These are phyloP conservation scores for Backusella circina DNA, from an alignment of 192 early-diverging fungal genomes.

Conservation along the genomic window DNA sequence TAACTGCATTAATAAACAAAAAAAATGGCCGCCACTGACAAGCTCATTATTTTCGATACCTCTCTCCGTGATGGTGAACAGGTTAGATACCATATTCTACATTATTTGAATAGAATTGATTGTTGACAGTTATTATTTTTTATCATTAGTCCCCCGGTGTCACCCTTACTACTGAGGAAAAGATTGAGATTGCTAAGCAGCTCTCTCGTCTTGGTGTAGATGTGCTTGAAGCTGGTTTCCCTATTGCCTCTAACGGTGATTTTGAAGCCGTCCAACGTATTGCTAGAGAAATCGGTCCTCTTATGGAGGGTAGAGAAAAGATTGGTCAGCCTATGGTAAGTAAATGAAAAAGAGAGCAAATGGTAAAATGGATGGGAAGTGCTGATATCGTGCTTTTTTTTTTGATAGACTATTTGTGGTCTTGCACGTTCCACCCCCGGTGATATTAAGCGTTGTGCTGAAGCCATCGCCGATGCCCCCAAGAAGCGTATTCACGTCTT, in stretches of 20 bases:
- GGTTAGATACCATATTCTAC: slow-evolving; percentile 40
- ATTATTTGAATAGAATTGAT: neutral
- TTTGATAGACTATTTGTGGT: slow-evolving; percentile 70
- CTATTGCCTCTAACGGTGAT: slow-evolving; percentile 90
- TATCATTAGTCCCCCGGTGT: slow-evolving; percentile 85
- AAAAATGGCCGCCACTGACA: slow-evolving; percentile 36
- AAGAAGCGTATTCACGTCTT: slow-evolving; percentile 90
- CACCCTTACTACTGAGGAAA: slow-evolving; percentile 88
- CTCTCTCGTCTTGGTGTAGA: slow-evolving; percentile 93
- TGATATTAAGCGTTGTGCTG: slow-evolving; percentile 87
- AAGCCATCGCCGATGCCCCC: slow-evolving; percentile 86
- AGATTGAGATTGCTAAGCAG: slow-evolving; percentile 91
- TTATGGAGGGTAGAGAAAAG: slow-evolving; percentile 76
- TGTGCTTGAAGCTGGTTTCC: slow-evolving; percentile 95
- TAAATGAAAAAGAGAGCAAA: neutral
- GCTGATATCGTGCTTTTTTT: neutral
- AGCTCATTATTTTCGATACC: slow-evolving; percentile 94
- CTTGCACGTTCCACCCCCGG: slow-evolving; percentile 80
- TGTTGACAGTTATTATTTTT: neutral
- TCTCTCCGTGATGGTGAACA: slow-evolving; percentile 97
- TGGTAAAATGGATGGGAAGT: neutral
- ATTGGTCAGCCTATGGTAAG: slow-evolving; percentile 80
- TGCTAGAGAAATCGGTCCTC: slow-evolving; percentile 84
- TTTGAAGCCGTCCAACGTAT: slow-evolving; percentile 94
- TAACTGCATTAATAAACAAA: neutral